Conservation (phyloP, 1,139 yeast genomes). For the Meyerozyma athensensis region DNA sequence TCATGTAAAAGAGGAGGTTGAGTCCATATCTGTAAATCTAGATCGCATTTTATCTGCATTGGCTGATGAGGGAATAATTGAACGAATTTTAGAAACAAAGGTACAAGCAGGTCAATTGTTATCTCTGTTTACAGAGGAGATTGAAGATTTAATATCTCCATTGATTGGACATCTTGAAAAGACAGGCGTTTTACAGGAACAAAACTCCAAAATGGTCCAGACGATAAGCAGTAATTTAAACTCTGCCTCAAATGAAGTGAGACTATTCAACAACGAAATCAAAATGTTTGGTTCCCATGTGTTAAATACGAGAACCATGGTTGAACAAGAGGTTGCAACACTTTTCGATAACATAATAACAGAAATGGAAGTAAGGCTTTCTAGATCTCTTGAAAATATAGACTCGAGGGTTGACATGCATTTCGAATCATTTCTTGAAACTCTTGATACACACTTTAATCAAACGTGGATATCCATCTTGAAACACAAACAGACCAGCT, state of each 20-base stretch:
- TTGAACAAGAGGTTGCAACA: constrained; percentile 7
- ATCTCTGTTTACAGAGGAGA: background rate
- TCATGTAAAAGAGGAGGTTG: background rate
- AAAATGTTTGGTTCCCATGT: constrained; percentile 3
- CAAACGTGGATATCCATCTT: background rate
- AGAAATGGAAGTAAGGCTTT: constrained; percentile 10
- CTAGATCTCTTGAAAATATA: constrained; percentile 5
- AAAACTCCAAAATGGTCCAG: background rate
- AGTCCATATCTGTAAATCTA: background rate
- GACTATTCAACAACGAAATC: background rate
- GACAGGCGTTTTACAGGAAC: background rate
- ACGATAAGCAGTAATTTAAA: background rate
- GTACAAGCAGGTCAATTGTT: background rate
- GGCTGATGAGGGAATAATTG: background rate
- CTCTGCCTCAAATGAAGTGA: background rate
- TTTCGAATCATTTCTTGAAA: background rate
- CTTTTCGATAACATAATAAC: constrained; percentile 11
- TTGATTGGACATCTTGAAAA: background rate
- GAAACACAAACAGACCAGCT: background rate
- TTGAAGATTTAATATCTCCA: background rate
- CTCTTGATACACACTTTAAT: background rate
- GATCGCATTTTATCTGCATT: background rate
- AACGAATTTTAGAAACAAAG: background rate
- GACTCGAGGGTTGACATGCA: constrained; percentile 3
- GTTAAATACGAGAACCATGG: constrained; percentile 4